Evolutionary conservation across 495 filamentous ascomycete genomes (phyloP), one percentile per base, ranked within the genome.

Genomic region (Pseudomonodictys pantanalensis): DNA sequence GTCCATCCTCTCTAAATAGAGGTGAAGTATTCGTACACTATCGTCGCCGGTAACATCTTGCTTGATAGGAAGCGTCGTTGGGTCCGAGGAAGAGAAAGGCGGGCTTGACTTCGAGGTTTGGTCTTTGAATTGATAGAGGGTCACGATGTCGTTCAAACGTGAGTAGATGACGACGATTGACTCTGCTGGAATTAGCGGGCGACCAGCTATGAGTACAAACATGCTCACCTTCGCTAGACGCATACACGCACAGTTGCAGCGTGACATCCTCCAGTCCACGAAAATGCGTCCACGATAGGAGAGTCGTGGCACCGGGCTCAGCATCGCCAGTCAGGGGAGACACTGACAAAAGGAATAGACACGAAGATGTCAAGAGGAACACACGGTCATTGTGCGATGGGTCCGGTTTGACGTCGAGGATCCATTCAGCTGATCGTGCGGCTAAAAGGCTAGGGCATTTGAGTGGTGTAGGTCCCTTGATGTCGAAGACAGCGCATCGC

Each of bases 261-360:
- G 52, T 66, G 38, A 62, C 33, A 26, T 70, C 64, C 17, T 70
- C 68, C 3, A 56, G 11, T 35, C 76, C 72, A 50, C 72, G 74
- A 52, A 75, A 79, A 68, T 84, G 82, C 2, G 68, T 68, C 56
- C 75, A 78, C 5, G 75, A 77, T 0, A 75, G 32, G 20, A 77
- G 51, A 2, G 70, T 56, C 6, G 60, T 56, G 10, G 70, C 66
- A 33, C 51, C 60, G 12, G 72, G 56, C 25, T 47, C 55, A 12
- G 67, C 17, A 6, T 38, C 28, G 29, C 57, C 52, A 9, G 46
- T 47, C 4, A 52, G 25, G 18, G 39, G 47, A 49, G 15, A 25
- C 11, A 69, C 50, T 23, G 60, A 43, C 49, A 72, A 47, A 18
- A 68, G 42, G 42, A 60, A 62, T 1, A 76, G 32, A 33, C 66